These are phyloP conservation scores for Sarocladium kiliense DNA, from an alignment of 2,329 filamentous ascomycete species.

Conservation along the genomic window DNA sequence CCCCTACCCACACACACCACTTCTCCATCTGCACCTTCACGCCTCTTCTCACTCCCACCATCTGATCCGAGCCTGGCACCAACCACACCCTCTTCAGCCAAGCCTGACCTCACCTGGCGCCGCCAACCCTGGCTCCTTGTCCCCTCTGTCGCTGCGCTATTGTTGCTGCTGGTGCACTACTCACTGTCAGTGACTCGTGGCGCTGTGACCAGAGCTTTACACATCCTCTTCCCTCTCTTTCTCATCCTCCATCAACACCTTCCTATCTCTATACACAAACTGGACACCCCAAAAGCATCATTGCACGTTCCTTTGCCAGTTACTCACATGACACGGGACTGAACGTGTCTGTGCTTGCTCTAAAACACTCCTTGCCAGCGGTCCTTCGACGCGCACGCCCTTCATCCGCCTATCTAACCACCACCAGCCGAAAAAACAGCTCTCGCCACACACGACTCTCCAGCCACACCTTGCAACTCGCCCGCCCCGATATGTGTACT, in stretches of 20 bases:
- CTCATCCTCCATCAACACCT: slow-evolving; percentile 8
- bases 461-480: slow-evolving; percentile 6
- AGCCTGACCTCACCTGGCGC: slow-evolving; percentile 6
- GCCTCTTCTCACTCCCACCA: slow-evolving; percentile 7
- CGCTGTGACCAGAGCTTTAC: slow-evolving; percentile 5
- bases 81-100: slow-evolving; percentile 6
- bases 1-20: slow-evolving; percentile 1
- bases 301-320: slow-evolving; percentile 1
- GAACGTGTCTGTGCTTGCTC: not conserved
- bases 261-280: not conserved
- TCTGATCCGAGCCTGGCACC: slow-evolving; percentile 4
- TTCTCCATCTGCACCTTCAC: not conserved
- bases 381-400: not conserved
- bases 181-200: slow-evolving; percentile 5
- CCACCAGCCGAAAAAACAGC: slow-evolving; percentile 4
- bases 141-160: not conserved
- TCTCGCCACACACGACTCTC: slow-evolving; percentile 9
- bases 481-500: slow-evolving; percentile 6
- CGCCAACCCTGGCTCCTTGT: slow-evolving; percentile 3
- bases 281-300: not conserved
- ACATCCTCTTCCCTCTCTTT: slow-evolving; percentile 5
- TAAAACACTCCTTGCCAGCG: not conserved
- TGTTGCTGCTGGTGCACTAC: not conserved
- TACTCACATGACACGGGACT: not conserved
- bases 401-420: not conserved